Base-by-base conservation (phyloP, 345 rosid genomes). In the Arabis hirsuta region DNA sequence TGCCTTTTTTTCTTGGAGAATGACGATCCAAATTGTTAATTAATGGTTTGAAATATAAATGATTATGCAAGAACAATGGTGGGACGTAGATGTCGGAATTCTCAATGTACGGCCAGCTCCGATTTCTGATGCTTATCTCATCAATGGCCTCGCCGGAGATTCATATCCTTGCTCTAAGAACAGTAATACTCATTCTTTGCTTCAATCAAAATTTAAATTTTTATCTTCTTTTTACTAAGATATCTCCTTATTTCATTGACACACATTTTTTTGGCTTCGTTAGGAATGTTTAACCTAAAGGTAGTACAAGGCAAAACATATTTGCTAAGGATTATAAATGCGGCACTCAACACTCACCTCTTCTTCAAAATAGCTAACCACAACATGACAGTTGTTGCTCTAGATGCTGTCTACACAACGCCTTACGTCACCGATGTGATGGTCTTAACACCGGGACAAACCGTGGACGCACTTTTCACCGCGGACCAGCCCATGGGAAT, bases 291-390 rank as follows among this genome's bases (percentile, higher is more conserved):
- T 82, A 81, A 73, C 45, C 84, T 87, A 16, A 67, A 76, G 8
- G 87, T 93, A 59, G 56, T 46, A 62, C 48, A 66, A 45, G 96
- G 97, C 12, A 89, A 90, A 76, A 87, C 84, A 13, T 93, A 93
- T 65, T 76, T 90, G 24, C 70, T 93, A 1, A 89, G 98, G 6
- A 83, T 93, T 34, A 85, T 93, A 83, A 90, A 90, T 56, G 96
- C 94, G 66, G 98, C 97, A 12, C 85, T 93, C 81, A 82, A 89
- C 83, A 82, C 51, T 32, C 92, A 90, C 41, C 83, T 87, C 12
- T 93, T 93, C 81, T 93, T 85, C 84, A 89, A 85, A 73, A 82
- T 93, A 62, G 92, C 94, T 62, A 81, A 75, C 54, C 98, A 93
- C 76, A 84, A 81, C 8, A 10, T 93, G 65, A 89, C 82, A 41